Evolutionary conservation across 106 monocot species (phyloP), one percentile per base, ranked within the genome.

Genomic region (Allium fistulosum): DNA sequence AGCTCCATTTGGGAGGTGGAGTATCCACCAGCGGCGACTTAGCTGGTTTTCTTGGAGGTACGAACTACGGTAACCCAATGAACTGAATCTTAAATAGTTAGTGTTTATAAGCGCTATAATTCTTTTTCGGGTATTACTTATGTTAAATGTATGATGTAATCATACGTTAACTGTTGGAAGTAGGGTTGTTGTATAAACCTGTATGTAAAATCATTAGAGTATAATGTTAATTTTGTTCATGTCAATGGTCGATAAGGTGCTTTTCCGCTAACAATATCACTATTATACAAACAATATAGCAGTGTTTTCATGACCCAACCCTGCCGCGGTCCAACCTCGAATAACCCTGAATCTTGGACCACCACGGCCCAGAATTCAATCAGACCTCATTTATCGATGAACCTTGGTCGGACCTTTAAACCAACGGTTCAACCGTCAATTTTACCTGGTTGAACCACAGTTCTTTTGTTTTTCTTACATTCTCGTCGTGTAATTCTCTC

Each of bases 1-100:
- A 73, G 50, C 59, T 77, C n/a, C 79, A 83, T 53, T 63, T 79
- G 27, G 72, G 68, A 7, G 75, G 68, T 4, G 28, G 26, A 17
- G 26, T 72, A 7, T 51, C 57, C 9, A 58, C 57, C 10, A 13
- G 56, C 27, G 56, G 56, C 7, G 49, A 65, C n/a, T 7, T 65
- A 15, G 28, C 65, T 10, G 17, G 49, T 17, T 65, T 65, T n/a
- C 65, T 65, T 46, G 65, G 65, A 49, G 65, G 65, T 65, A 65
- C 65, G 46, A 65, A 65, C 49, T 65, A 65, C 18, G 65, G 65
- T 17, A 65, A 65, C 65, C 65, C 7, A 65, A 65, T 65, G 49
- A 65, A 49, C 11, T 65, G 45, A 65, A 62, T 10, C 53, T 15
- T 55, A 37, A 37, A 4, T 37, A 2, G 37, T 26, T 60, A 60